A percentile compares a stretch with the other conserved stretches of the same genome.
These are phyloP conservation scores for Nicotiana rustica DNA, from an alignment of 305 asterid genomes.

Conservation along the genomic window DNA sequence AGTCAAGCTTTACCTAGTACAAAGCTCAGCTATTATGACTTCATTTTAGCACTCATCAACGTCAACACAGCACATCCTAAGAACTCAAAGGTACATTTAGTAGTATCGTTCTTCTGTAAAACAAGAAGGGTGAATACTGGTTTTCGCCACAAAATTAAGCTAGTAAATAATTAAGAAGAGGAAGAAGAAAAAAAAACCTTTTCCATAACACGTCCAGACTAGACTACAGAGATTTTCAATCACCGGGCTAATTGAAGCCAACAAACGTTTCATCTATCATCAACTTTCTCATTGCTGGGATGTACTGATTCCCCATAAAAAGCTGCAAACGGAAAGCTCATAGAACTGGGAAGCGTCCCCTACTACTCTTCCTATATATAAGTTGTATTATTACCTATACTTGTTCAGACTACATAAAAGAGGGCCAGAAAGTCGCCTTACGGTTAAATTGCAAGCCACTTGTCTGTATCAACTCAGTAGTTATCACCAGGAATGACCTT, in stretches of 20 bases:
- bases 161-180: background rate
- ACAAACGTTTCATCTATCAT: background rate
- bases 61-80: background rate
- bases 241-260: background rate
- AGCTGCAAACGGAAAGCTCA: background rate
- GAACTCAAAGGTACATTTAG: background rate
- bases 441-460: constrained; percentile 16
- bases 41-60: background rate
- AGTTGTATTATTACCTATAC: background rate
- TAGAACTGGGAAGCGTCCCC: background rate
- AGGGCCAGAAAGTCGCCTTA: background rate
- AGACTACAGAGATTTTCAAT: background rate
- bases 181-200: background rate
- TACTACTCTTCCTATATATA: constrained; percentile 25
- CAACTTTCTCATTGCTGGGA: background rate
- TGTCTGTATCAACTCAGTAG: background rate
- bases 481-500: constrained; percentile 25
- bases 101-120: constrained; percentile 16
- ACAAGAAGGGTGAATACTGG: background rate
- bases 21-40: too few species aligned
- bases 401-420: constrained; percentile 2
- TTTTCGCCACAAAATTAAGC: background rate
- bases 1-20: too few species aligned
- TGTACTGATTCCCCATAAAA: background rate
- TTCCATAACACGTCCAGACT: background rate